Evolutionary conservation across 495 filamentous ascomycete genomes (phyloP), one percentile per base, ranked within the genome.

Genomic region (Penicillium bialowiezense): DNA sequence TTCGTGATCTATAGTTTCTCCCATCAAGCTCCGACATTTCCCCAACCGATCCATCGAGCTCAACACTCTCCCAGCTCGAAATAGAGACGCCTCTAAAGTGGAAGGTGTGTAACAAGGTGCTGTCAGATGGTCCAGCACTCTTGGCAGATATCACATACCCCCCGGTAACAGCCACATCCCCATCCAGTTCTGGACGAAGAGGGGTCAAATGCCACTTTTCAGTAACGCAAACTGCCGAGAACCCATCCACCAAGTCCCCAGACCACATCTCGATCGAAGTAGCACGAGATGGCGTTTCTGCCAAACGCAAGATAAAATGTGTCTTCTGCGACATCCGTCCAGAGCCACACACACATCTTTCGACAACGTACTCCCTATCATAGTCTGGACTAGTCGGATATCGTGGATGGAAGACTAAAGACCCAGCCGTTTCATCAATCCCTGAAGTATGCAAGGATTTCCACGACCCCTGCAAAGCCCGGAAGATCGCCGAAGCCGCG

Each of bases 391-490:
- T 39, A 8, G 60, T 61, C 1, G 62, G 50, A 29, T 65, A 69
- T 8, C 86, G 70, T 1, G 89, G 82, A 20, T 79, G 64, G 50
- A 93, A 90, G 6, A 60, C 69, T 17, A 86, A 82, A 1, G 67
- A 76, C 10, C 88, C 89, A 9, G 63, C 36, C 0, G 15, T 18
- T 33, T 40, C 36, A 9, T 4, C 43, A 20, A 34, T 68, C 0
- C 54, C 6, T 59, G 54, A 39, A 73, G 85, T 31, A 62, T 1
- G 60, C 3, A 78, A 77, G 8, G 73, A 70, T 7, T 59, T 72
- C 90, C 90, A 96, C 15, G 68, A 60, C 4, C 90, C 90, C 5
- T 91, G 85, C 1, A 95, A 66, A 3, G 80, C 86, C 28, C 87
- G 72, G 57, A 92, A 92, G 4, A 87, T 76, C 0, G 85, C 87